phyloP scores from a whole-genome alignment of 1,284 basidiomycete genomes.

The Apiotrichum domesticum region DNA sequence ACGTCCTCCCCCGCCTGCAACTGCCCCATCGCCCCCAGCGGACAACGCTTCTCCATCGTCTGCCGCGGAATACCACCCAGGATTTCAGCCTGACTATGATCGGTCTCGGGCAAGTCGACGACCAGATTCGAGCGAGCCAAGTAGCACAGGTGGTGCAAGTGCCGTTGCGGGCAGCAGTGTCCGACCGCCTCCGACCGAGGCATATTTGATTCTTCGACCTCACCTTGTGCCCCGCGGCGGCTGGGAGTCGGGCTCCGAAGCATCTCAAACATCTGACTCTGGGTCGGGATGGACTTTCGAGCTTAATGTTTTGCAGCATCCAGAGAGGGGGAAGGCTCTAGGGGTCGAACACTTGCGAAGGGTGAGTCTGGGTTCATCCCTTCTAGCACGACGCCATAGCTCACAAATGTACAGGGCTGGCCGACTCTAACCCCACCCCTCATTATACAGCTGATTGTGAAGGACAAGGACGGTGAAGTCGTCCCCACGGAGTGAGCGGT shows the following conservation, averaged over 20 bases:
- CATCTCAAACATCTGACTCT: conserved; percentile 1
- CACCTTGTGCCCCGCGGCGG: conserved; percentile 15
- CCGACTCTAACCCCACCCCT: conserved; percentile 15
- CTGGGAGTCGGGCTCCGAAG: conserved; percentile 4
- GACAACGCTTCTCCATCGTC: not conserved
- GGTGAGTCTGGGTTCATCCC: not conserved
- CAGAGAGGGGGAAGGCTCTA: conserved; percentile 15
- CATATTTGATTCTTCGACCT: conserved; percentile 14
- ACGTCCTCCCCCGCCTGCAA: conserved; percentile 8
- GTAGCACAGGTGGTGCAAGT: conserved; percentile 2
- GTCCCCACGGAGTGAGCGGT: conserved; percentile 15
- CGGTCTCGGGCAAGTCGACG: not conserved
- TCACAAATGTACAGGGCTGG: conserved; percentile 10
- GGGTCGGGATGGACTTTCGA: conserved; percentile 8
- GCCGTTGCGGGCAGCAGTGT: conserved; percentile 8
- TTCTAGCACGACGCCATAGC: not conserved
- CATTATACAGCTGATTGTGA: conserved; percentile 15
- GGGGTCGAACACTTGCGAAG: conserved; percentile 16
- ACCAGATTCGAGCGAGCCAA: conserved; percentile 3
- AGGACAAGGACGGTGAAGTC: conserved; percentile 10
- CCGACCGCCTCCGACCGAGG: conserved; percentile 14
- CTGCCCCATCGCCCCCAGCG: conserved; percentile 4
- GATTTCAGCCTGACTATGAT: conserved; percentile 19
- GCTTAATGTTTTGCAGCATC: conserved; percentile 12
- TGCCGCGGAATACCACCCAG: conserved; percentile 6